Evolutionary conservation across 768 basidiomycete genomes (phyloP).

Genomic region (Suillus subalutaceus): DNA sequence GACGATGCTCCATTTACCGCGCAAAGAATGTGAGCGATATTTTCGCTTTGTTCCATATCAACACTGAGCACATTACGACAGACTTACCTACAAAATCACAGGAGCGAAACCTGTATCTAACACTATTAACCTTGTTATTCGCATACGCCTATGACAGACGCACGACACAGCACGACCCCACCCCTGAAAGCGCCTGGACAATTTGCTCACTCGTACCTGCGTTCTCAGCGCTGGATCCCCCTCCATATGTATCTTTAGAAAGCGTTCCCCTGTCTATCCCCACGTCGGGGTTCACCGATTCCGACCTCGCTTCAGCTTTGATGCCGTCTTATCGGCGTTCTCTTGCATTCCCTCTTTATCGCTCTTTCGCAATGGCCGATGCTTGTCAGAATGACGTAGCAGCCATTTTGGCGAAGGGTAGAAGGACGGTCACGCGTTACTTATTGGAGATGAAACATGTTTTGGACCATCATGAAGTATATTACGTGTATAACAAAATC

Average conservation of each 20-base stretch:
- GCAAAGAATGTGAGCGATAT: constrained; percentile 51
- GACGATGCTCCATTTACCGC: constrained; percentile 58
- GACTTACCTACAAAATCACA: constrained; percentile 63
- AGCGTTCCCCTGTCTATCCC: constrained; percentile 17
- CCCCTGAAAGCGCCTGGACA: constrained; percentile 89
- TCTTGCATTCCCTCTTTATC: constrained; percentile 77
- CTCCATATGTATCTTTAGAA: constrained; percentile 43
- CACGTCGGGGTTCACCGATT: constrained; percentile 36
- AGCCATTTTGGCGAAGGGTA: constrained; percentile 57
- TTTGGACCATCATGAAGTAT: constrained; percentile 81
- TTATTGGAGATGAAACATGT: constrained; percentile 74
- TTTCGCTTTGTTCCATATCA: not conserved
- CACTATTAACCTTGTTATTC: constrained; percentile 72
- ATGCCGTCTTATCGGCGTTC: constrained; percentile 72
- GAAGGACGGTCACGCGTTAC: constrained; percentile 61
- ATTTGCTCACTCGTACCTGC: constrained; percentile 70
- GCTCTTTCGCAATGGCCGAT: constrained; percentile 76
- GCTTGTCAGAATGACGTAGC: constrained; percentile 69
- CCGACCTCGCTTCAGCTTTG: constrained; percentile 55
- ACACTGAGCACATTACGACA: constrained; percentile 30
- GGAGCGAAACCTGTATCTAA: constrained; percentile 66
- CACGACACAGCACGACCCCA: constrained; percentile 78
- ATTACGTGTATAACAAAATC: constrained; percentile 86
- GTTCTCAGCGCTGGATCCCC: constrained; percentile 82
- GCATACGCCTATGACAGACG: constrained; percentile 82